A percentile compares a stretch with the other conserved stretches of the same genome.
Conservation (phyloP, 352 stramenopile species). For the Phytophthora fragariaefolia region DNA sequence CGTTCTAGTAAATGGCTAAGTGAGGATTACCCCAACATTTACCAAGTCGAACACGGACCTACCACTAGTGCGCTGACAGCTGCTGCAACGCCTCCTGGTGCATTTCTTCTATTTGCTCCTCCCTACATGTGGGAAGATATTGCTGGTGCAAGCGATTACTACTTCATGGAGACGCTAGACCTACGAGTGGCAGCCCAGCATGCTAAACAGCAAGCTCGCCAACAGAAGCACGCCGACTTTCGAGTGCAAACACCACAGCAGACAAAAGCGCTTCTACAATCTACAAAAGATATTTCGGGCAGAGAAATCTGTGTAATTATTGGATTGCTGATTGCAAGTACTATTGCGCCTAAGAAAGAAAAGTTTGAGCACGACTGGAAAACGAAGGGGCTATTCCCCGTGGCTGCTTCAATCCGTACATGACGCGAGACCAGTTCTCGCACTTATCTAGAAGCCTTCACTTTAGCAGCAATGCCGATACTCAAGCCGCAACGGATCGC, state of each 20-base stretch:
- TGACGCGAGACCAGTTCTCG: slow-evolving; percentile 10
- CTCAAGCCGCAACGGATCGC: background rate
- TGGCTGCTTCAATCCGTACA: slow-evolving; percentile 6
- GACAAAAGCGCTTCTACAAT: background rate
- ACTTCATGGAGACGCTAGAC: slow-evolving; percentile 13
- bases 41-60: slow-evolving; percentile 7
- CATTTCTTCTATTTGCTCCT: slow-evolving; percentile 1
- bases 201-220: background rate
- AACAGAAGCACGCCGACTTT: slow-evolving; percentile 3
- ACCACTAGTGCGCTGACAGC: background rate
- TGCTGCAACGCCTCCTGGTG: background rate
- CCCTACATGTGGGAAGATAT: slow-evolving; percentile 4
- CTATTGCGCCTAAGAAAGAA: no score
- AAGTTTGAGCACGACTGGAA: slow-evolving; percentile 13
- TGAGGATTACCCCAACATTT: slow-evolving; percentile 8
- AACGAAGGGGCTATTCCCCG: slow-evolving; percentile 8
- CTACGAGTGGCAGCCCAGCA: slow-evolving; percentile 4
- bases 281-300: background rate
- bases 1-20: background rate
- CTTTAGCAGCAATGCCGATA: slow-evolving; percentile 19
- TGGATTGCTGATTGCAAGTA: slow-evolving; percentile 10
- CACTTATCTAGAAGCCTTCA: slow-evolving; percentile 16
- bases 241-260: background rate
- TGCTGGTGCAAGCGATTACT: slow-evolving; percentile 4
- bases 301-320: slow-evolving; percentile 17